Evolutionary conservation across 1,284 basidiomycete species (phyloP), one percentile per base, ranked within the genome.

Genomic region (Schizophyllum commune): DNA sequence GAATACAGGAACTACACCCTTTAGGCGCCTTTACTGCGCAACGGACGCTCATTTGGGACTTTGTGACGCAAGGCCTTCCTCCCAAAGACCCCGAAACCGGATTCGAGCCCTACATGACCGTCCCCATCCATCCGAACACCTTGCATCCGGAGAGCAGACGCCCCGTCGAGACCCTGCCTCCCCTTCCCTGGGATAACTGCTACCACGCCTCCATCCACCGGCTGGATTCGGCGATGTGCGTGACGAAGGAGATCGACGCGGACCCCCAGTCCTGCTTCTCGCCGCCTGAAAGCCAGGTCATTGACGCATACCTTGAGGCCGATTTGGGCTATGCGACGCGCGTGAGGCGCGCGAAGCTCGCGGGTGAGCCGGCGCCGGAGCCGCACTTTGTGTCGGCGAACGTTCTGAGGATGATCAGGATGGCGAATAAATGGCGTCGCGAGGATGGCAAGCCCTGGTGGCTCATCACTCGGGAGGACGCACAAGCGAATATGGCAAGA

Each of bases 171-270:
- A 60, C 60, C 27, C 22, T 52, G 15, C 34, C 53, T 17, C 60
- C 63, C 33, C 58, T 64, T 9, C 63, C 63, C 11, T 61, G 60
- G 63, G 34, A 58, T 17, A 58, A 64, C 33, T 64, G 63, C 53
- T 64, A 64, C 34, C 55, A 61, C 9, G 59, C 62, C 5, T 51
- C 39, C 9, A 32, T 51, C 39, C 54, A 58, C 54, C 21, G 32
- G 15, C 21, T 47, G 39, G 39, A 47, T 9, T 47, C 39, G 17
- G 39, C 39, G 13, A 47, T 47, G 27, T 27, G 27, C 27, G 27
- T 27, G 27, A 27, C 27, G 27, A 27, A 27, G 27, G 27, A 27
- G 3, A 27, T 27, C 27, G 27, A 27, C 27, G 27, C 27, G 9
- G 39, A 47, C 17, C 39, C 39, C 9, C 39, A 47, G 39, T 47